Conservation (phyloP, 2,329 filamentous ascomycete genomes). For the Epichloe typhina region DNA sequence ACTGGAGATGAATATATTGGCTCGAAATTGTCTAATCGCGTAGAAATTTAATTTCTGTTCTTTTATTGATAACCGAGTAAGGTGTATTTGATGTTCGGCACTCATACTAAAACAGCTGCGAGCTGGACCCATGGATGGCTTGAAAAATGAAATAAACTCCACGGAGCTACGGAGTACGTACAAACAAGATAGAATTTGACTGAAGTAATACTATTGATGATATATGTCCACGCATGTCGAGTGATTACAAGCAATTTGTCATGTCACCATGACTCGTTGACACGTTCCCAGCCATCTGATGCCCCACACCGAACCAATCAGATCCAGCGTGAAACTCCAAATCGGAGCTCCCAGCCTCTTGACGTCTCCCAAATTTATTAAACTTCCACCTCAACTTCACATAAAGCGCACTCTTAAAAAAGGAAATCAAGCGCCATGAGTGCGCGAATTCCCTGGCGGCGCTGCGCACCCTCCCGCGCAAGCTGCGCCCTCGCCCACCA, state of each 20-base stretch:
- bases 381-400: neutral
- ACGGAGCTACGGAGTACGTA: no score
- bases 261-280: neutral
- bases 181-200: no score
- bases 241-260: no score
- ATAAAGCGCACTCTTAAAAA: neutral
- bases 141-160: no score
- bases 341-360: neutral
- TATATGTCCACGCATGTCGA: no score
- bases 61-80: no score
- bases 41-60: no score
- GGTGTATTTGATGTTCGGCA: no score
- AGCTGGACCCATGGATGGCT: no score
- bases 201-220: no score
- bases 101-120: no score
- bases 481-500: constrained; percentile 6
- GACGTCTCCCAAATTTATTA: neutral
- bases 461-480: constrained; percentile 12
- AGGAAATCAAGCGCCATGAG: constrained; percentile 14
- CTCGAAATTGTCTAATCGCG: neutral
- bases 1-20: no score
- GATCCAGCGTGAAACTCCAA: neutral
- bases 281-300: neutral
- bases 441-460: constrained; percentile 18
- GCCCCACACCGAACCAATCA: neutral